Conservation (phyloP, 345 rosid species). For the Excoecaria cochinchinensis region DNA sequence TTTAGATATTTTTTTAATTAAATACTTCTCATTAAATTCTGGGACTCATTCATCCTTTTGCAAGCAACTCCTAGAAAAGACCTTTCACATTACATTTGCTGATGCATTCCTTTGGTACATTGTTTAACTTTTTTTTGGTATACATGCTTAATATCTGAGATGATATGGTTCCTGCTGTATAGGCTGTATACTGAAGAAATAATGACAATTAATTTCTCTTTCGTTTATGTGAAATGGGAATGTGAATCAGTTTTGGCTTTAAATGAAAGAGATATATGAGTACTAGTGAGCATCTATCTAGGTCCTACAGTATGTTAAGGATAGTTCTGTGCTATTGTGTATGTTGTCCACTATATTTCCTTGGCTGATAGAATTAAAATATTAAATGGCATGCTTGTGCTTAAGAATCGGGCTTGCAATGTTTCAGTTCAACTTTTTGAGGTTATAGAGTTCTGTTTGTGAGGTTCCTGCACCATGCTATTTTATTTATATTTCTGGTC, state of each 20-base stretch:
- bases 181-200: not conserved
- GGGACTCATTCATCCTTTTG: not conserved
- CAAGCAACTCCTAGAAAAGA: not conserved
- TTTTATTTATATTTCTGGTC: slow-evolving; percentile 14
- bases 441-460: not conserved
- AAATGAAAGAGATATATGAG: not conserved
- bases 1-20: not conserved
- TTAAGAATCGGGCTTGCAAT: not conserved
- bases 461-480: not conserved
- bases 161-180: not conserved
- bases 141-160: not conserved
- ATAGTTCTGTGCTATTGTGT: not conserved
- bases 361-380: not conserved
- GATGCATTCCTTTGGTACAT: not conserved
- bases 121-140: not conserved
- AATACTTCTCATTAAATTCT: not conserved
- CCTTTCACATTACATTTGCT: not conserved
- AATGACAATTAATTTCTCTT: not conserved
- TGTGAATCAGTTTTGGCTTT: not conserved
- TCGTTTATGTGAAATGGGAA: not conserved
- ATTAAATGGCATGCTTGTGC: not conserved
- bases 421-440: not conserved
- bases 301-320: not conserved
- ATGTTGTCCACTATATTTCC: not conserved
- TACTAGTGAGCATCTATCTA: not conserved